Evolutionary conservation across 2,329 filamentous ascomycete species (phyloP), one percentile per base, ranked within the genome.

Genomic region (Nectriaceae sp.): DNA sequence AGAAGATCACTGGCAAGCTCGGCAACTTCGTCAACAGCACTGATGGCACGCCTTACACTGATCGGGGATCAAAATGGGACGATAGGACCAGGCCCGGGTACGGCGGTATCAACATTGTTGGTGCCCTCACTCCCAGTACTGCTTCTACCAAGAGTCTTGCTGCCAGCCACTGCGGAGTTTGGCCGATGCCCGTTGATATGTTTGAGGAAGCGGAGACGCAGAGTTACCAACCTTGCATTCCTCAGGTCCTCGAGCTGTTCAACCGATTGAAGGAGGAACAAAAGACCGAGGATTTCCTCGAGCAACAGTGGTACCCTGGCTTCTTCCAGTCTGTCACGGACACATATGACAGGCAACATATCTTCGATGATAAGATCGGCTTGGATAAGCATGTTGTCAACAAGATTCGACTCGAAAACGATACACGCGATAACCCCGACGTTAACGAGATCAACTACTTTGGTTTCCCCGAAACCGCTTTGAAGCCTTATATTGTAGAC

Each of bases 101-200:
- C 3, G 74, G 74, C 20, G 74, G 74, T 5, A 65, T 76, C 52
- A 74, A 67, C 33, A 64, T 65, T 22, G 69, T 68, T 4, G 70
- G 67, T 19, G 72, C 65, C 5, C 68, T 70, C 44, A 75, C 74
- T 2, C 63, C 70, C 2, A 65, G 68, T 3, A 75, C 74, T 0
- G 74, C 74, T 44, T 76, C 74, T 0, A 63, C 74, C 29, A 76
- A 76, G 56, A 75, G 71, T 47, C 47, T 75, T 10, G 63, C 65
- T 1, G 72, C 70, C 18, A 73, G 69, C 19, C 60, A 75, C 33
- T 76, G 74, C 41, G 74, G 74, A n/a, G 57, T 73, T 26, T 68
- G 63, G 2, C 72, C 74, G 1, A 61, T 76, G 49, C 63, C 73
- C 4, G 68, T 68, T 5, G 72, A 76, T 48, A 72, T 72, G 53